Conservation (phyloP, 345 rosid species). For the Corymbia maculata region DNA sequence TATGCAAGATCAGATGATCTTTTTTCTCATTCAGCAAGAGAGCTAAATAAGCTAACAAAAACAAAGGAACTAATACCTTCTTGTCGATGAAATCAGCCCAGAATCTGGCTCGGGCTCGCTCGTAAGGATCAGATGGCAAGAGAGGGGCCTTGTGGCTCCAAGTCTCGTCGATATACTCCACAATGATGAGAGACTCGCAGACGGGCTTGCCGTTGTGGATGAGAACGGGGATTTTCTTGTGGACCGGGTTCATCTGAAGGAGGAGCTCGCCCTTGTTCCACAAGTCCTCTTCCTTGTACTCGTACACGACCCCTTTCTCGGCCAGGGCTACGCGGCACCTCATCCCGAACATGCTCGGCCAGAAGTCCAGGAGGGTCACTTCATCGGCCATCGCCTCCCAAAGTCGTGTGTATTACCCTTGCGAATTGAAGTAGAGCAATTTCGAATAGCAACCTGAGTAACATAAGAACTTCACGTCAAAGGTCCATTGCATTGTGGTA, state of each 20-base stretch:
- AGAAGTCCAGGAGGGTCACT: conserved; percentile 10
- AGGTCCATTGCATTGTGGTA: neutral
- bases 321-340: conserved; percentile 15
- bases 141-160: neutral
- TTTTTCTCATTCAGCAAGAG: neutral
- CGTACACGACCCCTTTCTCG: conserved; percentile 16
- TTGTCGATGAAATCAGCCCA: conserved; percentile 26
- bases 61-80: neutral
- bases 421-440: neutral
- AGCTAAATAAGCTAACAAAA: neutral
- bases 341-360: conserved; percentile 23
- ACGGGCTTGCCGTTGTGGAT: neutral
- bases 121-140: conserved; percentile 4
- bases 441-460: neutral
- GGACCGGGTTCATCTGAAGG: neutral
- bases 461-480: neutral
- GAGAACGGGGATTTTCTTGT: neutral
- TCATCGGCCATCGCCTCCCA: neutral
- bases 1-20: neutral
- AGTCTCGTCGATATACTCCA: conserved; percentile 10
- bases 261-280: conserved; percentile 9
- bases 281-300: conserved; percentile 10
- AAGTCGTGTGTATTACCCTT: neutral
- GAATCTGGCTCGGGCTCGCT: conserved; percentile 23
- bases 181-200: neutral